These are phyloP conservation scores for Pseudotsuga menziesii DNA, from an alignment of 75 land plant species.

Conservation along the genomic window DNA sequence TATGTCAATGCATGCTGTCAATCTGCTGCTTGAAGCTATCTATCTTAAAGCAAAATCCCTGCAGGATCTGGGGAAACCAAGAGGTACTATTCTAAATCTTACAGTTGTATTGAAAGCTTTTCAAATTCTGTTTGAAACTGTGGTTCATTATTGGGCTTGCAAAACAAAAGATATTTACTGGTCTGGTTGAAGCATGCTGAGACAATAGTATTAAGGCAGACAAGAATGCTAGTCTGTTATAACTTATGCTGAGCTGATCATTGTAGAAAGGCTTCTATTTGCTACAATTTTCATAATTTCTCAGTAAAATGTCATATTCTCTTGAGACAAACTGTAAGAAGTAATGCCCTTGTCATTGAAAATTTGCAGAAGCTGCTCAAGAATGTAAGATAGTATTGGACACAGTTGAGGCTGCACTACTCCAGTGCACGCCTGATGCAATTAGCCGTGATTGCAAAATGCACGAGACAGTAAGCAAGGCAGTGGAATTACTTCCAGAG, in stretches of 20 bases:
- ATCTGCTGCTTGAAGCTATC: conserved; percentile 79
- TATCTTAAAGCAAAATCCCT: conserved; percentile 81
- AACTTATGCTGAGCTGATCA: no score
- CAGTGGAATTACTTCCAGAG: conserved; percentile 85
- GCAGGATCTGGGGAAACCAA: conserved; percentile 64
- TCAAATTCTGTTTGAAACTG: not conserved
- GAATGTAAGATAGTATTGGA: conserved; percentile 83
- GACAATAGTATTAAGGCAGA: not conserved
- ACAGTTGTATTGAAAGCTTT: not conserved
- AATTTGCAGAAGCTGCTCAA: conserved; percentile 82
- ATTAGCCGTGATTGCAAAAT: conserved; percentile 56
- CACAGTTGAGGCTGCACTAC: conserved; percentile 72
- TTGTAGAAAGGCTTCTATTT: not conserved
- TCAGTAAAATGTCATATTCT: not conserved
- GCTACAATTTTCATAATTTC: not conserved
- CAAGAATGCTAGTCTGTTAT: not conserved
- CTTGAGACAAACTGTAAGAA: not conserved
- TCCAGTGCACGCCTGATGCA: conserved; percentile 58
- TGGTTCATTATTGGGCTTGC: not conserved
- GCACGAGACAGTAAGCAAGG: conserved; percentile 65
- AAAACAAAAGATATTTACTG: not conserved
- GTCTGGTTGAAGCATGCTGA: not conserved
- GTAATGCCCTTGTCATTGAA: not conserved
- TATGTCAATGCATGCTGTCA: conserved; percentile 72
- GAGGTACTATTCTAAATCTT: conserved; percentile 37